phyloP scores from a whole-genome alignment of 768 basidiomycete species.

The Suillus discolor region DNA sequence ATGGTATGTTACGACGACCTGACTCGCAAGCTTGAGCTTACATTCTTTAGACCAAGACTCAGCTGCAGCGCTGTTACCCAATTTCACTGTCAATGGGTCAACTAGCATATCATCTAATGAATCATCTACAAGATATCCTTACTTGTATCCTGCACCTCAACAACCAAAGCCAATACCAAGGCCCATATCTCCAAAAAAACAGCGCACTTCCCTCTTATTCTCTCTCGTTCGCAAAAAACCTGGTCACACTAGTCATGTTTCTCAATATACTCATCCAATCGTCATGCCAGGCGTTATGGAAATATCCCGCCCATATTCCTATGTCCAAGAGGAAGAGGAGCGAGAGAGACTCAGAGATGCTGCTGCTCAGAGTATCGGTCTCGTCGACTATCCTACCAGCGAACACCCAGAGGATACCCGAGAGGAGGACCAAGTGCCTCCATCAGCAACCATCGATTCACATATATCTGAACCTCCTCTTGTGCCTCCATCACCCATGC shows the following conservation, averaged over 20 bases:
- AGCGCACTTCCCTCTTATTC: constrained; percentile 51
- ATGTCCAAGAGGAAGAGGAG: constrained; percentile 69
- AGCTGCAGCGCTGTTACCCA: constrained; percentile 10
- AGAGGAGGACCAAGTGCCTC: constrained; percentile 47
- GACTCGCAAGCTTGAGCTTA: neutral
- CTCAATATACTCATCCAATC: constrained; percentile 38
- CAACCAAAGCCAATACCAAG: neutral
- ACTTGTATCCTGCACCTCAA: neutral
- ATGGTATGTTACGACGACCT: neutral
- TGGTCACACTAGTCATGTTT: constrained; percentile 27
- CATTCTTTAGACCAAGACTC: constrained; percentile 21
- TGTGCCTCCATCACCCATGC: constrained; percentile 25
- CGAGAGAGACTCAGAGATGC: constrained; percentile 73
- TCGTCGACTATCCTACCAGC: constrained; percentile 25
- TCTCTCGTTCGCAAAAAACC: constrained; percentile 42
- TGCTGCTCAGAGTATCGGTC: constrained; percentile 77
- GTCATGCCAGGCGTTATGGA: constrained; percentile 74
- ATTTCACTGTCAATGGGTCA: constrained; percentile 15
- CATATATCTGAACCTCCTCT: constrained; percentile 20
- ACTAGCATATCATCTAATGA: constrained; percentile 16
- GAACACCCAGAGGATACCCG: constrained; percentile 21
- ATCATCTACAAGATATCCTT: constrained; percentile 1
- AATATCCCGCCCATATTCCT: constrained; percentile 50
- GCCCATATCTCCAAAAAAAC: constrained; percentile 26
- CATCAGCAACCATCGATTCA: constrained; percentile 18